These are phyloP conservation scores for Diplodia sapinea DNA, from an alignment of 2,329 filamentous ascomycete species.

Conservation along the genomic window DNA sequence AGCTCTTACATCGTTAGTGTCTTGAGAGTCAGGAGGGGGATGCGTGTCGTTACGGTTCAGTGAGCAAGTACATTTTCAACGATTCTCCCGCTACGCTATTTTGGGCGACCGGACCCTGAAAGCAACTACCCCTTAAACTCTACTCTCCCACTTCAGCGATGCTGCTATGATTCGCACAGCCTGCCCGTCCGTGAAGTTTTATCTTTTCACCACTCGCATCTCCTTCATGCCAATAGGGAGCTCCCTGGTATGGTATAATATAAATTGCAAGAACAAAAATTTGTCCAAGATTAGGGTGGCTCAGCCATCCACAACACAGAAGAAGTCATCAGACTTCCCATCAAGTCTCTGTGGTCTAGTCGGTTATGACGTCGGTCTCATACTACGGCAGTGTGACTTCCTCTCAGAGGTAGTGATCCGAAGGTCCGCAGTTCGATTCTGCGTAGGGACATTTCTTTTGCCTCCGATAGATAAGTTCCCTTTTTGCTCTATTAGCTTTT, in stretches of 20 bases:
- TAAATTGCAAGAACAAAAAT: rapidly evolving
- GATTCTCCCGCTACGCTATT: background rate
- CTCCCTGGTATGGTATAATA: background rate
- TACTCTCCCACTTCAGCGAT: background rate
- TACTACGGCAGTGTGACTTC: slow-evolving; percentile 19
- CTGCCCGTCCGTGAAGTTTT: background rate
- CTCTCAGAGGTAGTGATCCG: slow-evolving; percentile 25
- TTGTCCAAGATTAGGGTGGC: background rate
- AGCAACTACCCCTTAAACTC: background rate
- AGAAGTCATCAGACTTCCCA: background rate
- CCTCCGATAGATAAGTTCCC: background rate
- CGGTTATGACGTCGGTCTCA: slow-evolving; percentile 34
- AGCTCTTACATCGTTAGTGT: too few species aligned
- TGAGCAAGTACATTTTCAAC: background rate
- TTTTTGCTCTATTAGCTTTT: background rate
- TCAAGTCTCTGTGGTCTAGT: slow-evolving; percentile 33
- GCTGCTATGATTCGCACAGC: background rate
- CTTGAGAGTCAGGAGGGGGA: too few species aligned
- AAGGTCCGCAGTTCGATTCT: slow-evolving; percentile 33
- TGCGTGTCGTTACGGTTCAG: too few species aligned
- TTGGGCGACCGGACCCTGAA: background rate
- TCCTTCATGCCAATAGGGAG: background rate
- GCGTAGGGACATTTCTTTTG: slow-evolving; percentile 30
- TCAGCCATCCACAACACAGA: slow-evolving; percentile 1
- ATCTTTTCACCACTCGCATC: background rate